Conservation (phyloP, 1,139 yeast species). For the Protomyces macrosporus region DNA sequence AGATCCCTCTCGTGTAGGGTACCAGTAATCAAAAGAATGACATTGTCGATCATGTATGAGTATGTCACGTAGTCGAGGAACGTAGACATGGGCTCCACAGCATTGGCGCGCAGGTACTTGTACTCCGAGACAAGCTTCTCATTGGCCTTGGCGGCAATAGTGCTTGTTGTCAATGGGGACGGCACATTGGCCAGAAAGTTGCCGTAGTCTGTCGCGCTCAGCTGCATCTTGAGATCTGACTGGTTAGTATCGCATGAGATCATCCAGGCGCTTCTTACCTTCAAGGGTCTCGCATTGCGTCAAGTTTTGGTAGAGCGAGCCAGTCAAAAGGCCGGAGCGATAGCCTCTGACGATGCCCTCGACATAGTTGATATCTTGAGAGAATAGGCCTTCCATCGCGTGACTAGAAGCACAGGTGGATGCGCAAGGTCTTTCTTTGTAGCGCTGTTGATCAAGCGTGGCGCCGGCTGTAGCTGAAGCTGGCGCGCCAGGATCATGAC, state of each 20-base stretch:
- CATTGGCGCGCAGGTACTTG: constrained; percentile 75
- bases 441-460: background rate
- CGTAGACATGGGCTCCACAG: constrained; percentile 70
- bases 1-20: constrained; percentile 92
- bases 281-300: constrained; percentile 95
- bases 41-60: constrained; percentile 98
- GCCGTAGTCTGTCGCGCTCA: constrained; percentile 94
- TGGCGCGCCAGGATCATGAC: too few relatives aligned
- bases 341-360: constrained; percentile 96
- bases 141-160: constrained; percentile 73
- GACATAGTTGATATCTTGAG: constrained; percentile 58
- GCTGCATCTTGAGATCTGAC: constrained; percentile 76
- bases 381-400: constrained; percentile 20
- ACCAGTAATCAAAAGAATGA: constrained; percentile 91
- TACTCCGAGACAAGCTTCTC: constrained; percentile 75
- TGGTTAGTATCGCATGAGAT: background rate
- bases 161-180: constrained; percentile 73
- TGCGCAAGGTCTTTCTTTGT: background rate
- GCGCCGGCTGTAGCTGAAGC: too few relatives aligned
- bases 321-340: constrained; percentile 71
- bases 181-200: constrained; percentile 78
- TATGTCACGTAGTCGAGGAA: constrained; percentile 88
- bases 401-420: background rate
- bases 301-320: constrained; percentile 78
- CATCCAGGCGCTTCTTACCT: background rate